Evolutionary conservation across 1,284 basidiomycete species (phyloP).

Genomic region (Xanthoconium separans): DNA sequence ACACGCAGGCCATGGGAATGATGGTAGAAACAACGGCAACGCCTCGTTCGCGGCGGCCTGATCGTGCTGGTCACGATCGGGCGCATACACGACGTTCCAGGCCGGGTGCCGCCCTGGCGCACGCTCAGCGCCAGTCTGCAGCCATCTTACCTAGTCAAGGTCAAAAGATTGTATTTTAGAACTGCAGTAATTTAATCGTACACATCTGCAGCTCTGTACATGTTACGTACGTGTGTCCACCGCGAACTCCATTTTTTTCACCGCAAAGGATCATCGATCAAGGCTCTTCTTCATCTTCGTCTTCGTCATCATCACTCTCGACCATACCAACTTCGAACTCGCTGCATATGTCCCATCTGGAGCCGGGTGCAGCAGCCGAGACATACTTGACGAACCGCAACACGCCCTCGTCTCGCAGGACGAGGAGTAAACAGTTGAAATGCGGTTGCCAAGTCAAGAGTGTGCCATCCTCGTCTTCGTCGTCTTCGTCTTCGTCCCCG

Average conservation of each 20-base stretch:
- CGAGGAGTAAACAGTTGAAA: conserved; percentile 89
- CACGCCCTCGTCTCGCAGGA: conserved; percentile 90
- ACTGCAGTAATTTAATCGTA: no score
- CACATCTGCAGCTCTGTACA: no score
- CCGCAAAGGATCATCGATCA: conserved; percentile 12
- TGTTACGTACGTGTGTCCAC: background rate
- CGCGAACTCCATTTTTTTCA: background rate
- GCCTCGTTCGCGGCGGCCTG: conserved; percentile 2
- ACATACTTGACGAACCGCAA: conserved; percentile 95
- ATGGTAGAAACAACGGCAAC: background rate
- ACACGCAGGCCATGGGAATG: background rate
- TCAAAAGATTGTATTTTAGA: conserved; percentile 80
- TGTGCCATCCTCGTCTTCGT: conserved; percentile 57
- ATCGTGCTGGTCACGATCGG: conserved; percentile 8
- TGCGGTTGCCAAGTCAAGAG: conserved; percentile 87
- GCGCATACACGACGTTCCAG: conserved; percentile 49
- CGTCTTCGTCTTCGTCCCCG: conserved; percentile 34
- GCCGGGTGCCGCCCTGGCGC: conserved; percentile 89
- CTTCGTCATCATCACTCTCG: conserved; percentile 38
- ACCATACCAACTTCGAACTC: conserved; percentile 86
- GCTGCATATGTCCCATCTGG: conserved; percentile 86
- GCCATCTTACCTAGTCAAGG: conserved; percentile 81
- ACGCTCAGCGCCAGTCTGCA: conserved; percentile 82
- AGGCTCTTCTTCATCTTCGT: conserved; percentile 25
- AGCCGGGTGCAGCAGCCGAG: conserved; percentile 82